Conservation (phyloP, 176 grass and related monocot species). For the Aegilops umbellulata region DNA sequence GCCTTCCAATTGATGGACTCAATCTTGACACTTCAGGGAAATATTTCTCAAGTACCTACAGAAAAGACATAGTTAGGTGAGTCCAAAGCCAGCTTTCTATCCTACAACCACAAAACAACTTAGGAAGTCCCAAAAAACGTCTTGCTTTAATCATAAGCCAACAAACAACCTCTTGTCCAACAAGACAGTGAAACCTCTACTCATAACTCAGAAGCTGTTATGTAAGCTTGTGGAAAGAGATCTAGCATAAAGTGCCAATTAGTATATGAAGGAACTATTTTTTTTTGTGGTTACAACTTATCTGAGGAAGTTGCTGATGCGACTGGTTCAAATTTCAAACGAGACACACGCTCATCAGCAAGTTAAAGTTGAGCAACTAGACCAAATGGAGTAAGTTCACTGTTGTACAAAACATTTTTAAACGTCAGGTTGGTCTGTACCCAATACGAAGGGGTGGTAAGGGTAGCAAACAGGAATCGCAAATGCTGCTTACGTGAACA, state of each 20-base stretch:
- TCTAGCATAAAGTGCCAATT: neutral
- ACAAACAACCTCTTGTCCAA: neutral
- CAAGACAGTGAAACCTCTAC: neutral
- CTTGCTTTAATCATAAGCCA: neutral
- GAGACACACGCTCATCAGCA: neutral
- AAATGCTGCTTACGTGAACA: neutral
- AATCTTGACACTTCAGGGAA: conserved; percentile 62
- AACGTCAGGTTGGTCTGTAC: neutral
- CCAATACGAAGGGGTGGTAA: neutral
- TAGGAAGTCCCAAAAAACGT: neutral
- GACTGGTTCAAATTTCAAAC: neutral
- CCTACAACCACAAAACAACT: too few species aligned
- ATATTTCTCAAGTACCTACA: conserved; percentile 76
- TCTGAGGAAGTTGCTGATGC: neutral
- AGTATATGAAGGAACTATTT: neutral
- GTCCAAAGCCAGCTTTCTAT: too few species aligned
- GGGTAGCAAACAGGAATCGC: neutral
- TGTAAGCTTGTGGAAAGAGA: neutral
- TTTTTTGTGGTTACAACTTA: neutral
- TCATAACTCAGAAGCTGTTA: neutral
- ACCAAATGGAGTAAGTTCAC: neutral
- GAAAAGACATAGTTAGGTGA: too few species aligned
- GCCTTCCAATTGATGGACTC: conserved; percentile 86
- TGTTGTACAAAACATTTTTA: neutral
- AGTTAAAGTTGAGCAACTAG: neutral